A percentile compares a stretch with the other conserved stretches of the same genome.
phyloP scores from a whole-genome alignment of 2,329 filamentous ascomycete genomes.

The Xylariaceae sp. region DNA sequence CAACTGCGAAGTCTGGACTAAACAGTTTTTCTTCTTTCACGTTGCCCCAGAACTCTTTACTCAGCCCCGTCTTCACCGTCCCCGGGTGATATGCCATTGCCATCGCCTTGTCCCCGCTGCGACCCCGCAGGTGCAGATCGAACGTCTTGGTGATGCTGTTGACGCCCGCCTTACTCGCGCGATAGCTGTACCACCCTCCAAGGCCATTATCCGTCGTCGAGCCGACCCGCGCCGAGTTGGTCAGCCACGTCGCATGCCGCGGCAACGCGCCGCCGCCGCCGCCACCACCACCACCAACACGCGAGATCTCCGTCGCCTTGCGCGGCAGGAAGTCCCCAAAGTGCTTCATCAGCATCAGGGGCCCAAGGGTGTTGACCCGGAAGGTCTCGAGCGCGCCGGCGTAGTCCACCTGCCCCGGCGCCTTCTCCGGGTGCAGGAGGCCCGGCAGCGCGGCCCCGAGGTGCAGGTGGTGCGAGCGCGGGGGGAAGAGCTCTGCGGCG shows the following conservation, averaged over 20 bases:
- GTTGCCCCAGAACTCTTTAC: constrained; percentile 65
- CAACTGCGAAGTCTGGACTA: constrained; percentile 60
- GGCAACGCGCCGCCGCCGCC: constrained; percentile 33
- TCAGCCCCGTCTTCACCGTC: constrained; percentile 73
- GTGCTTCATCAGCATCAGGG: constrained; percentile 73
- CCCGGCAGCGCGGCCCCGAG: constrained; percentile 65
- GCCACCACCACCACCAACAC: neutral
- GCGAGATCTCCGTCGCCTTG: constrained; percentile 20
- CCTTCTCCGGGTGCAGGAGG: constrained; percentile 69
- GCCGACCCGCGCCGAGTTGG: constrained; percentile 75
- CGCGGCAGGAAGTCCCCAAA: constrained; percentile 61
- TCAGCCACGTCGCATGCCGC: constrained; percentile 59
- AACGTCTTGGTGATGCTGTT: constrained; percentile 68
- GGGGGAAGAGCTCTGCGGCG: constrained; percentile 50
- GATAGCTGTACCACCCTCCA: constrained; percentile 81
- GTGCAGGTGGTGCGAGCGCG: constrained; percentile 54
- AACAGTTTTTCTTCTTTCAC: constrained; percentile 61
- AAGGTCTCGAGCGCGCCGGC: constrained; percentile 63
- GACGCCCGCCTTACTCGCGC: constrained; percentile 70
- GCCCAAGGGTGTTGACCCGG: constrained; percentile 68
- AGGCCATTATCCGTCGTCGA: constrained; percentile 66
- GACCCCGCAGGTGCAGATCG: constrained; percentile 56
- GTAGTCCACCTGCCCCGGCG: constrained; percentile 60
- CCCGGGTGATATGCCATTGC: constrained; percentile 73
- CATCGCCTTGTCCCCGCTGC: constrained; percentile 57